A percentile compares a stretch with the other conserved stretches of the same genome.
Conservation (phyloP, 371 early-diverging fungal species). For the Apophysomyces trapeziformis region DNA sequence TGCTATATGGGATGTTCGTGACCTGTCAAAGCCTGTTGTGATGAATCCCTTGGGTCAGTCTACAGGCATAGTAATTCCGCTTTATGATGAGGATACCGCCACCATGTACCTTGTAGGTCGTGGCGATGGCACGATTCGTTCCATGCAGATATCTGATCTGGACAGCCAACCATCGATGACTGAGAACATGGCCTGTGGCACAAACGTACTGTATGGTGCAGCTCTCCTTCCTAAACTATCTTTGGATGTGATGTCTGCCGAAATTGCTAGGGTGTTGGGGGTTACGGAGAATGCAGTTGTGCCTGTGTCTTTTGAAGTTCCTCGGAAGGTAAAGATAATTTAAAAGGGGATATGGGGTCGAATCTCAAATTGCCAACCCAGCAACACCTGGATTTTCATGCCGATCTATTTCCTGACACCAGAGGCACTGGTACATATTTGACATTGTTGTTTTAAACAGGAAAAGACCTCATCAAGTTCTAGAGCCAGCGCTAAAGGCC, state of each 20-base stretch:
- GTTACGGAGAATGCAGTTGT: constrained; percentile 61
- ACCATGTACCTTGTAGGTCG: constrained; percentile 70
- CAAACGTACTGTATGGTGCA: constrained; percentile 56
- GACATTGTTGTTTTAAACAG: not conserved
- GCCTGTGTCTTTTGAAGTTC: constrained; percentile 70
- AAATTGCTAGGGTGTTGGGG: constrained; percentile 69
- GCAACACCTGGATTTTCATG: constrained; percentile 77
- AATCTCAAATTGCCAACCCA: constrained; percentile 20
- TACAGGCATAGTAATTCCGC: constrained; percentile 66
- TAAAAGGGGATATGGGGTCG: not conserved
- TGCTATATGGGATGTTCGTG: constrained; percentile 74
- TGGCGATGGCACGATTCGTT: constrained; percentile 73
- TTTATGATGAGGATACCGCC: constrained; percentile 81
- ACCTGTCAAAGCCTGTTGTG: constrained; percentile 58
- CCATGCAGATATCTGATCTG: constrained; percentile 59
- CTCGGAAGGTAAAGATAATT: constrained; percentile 55
- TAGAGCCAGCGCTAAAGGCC: constrained; percentile 54
- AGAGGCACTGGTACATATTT: constrained; percentile 43
- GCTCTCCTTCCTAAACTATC: constrained; percentile 71
- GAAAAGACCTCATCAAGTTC: not conserved
- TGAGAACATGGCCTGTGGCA: constrained; percentile 54
- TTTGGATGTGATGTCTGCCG: constrained; percentile 78
- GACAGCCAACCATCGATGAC: constrained; percentile 42
- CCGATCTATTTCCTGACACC: constrained; percentile 82
- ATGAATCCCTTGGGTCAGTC: constrained; percentile 62